These are phyloP conservation scores for Adansonia digitata DNA, from an alignment of 345 rosid species.

Conservation along the genomic window DNA sequence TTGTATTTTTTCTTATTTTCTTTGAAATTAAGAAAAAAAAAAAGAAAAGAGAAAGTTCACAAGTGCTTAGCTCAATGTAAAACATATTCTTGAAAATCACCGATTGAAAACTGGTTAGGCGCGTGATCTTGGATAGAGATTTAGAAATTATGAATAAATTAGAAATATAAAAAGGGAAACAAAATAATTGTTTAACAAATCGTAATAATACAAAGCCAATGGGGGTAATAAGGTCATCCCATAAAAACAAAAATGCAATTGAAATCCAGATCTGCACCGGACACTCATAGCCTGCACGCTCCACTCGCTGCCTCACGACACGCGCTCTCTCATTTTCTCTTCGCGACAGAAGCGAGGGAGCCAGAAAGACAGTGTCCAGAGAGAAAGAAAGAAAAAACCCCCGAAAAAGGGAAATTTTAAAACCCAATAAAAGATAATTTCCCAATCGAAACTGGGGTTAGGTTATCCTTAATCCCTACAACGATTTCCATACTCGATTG, in stretches of 20 bases:
- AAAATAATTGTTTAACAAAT: no score
- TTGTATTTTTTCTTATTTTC: no score
- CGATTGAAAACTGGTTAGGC: no score
- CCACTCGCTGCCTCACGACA: not conserved
- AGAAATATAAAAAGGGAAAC: no score
- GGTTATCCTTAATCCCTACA: slow-evolving; percentile 49
- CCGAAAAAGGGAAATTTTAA: not conserved
- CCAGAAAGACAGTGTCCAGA: slow-evolving; percentile 14
- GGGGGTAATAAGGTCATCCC: not conserved
- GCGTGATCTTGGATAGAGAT: no score
- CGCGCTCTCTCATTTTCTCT: slow-evolving; percentile 26
- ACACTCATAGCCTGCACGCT: not conserved
- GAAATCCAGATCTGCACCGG: not conserved
- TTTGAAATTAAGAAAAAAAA: no score
- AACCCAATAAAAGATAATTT: not conserved
- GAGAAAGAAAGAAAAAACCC: slow-evolving; percentile 28
- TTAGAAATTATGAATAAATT: no score
- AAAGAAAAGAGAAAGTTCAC: no score
- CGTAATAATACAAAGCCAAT: not conserved
- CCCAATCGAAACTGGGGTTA: slow-evolving; percentile 41
- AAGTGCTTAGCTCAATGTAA: no score
- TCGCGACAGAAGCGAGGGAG: slow-evolving; percentile 24
- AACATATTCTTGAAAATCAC: no score
- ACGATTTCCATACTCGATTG: slow-evolving; percentile 13
- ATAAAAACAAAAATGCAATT: not conserved